phyloP scores from a whole-genome alignment of 306 rosid species.

The Urtica urens region DNA sequence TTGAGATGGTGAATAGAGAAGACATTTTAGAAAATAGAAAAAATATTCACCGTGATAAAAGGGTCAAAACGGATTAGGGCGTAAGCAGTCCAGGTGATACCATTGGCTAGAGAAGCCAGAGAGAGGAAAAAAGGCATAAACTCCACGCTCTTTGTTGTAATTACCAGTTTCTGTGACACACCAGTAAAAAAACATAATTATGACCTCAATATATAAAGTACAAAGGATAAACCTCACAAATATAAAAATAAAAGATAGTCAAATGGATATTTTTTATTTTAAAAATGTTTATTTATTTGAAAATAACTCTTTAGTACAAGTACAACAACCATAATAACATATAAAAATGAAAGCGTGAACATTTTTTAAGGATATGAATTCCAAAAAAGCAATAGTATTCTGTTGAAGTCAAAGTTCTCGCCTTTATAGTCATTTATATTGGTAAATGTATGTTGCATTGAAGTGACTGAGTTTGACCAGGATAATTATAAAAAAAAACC shows the following conservation, averaged over 20 bases:
- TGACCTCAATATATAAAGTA: neutral
- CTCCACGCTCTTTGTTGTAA: constrained; percentile 69
- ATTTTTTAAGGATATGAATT: too few species aligned
- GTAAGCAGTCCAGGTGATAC: constrained; percentile 61
- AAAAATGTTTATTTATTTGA: too few species aligned
- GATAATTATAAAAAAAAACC: too few species aligned
- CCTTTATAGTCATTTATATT: too few species aligned
- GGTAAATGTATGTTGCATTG: too few species aligned
- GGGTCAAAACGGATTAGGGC: constrained; percentile 61
- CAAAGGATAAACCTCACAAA: neutral
- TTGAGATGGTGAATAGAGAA: neutral
- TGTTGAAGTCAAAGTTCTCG: too few species aligned
- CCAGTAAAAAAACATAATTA: neutral
- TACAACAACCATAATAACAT: too few species aligned
- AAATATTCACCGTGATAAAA: constrained; percentile 35
- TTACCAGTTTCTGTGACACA: constrained; percentile 59
- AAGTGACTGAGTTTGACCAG: too few species aligned
- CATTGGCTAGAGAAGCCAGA: constrained; percentile 54
- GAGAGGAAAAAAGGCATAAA: constrained; percentile 74
- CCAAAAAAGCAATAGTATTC: too few species aligned
- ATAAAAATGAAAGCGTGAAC: too few species aligned
- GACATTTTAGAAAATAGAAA: neutral
- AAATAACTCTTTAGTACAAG: too few species aligned
- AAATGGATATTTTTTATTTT: too few species aligned
- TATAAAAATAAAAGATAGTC: neutral